Percentiles rank a stretch among this genome's conserved stretches.
These are phyloP conservation scores for Ephemerocybe angulata DNA, from an alignment of 768 basidiomycete genomes.

Conservation along the genomic window DNA sequence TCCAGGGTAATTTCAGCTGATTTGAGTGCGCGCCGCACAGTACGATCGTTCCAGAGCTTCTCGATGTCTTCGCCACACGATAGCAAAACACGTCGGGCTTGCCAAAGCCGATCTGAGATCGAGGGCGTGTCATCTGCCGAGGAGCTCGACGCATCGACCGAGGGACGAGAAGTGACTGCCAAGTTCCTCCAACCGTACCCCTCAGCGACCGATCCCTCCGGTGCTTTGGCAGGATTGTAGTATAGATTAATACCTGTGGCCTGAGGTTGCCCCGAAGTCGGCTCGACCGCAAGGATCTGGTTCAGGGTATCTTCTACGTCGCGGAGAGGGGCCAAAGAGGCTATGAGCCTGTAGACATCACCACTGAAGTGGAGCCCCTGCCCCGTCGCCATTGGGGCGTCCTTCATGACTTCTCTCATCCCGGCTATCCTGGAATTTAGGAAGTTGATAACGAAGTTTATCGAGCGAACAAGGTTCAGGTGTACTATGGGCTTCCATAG, in stretches of 20 bases:
- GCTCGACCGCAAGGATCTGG: slow-evolving; percentile 34
- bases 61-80: slow-evolving; percentile 54
- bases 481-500: slow-evolving; percentile 66
- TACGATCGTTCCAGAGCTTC: slow-evolving; percentile 47
- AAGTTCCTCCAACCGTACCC: slow-evolving; percentile 50
- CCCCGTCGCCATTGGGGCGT: slow-evolving; percentile 15
- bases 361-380: slow-evolving; percentile 24
- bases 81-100: slow-evolving; percentile 44
- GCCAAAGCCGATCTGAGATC: slow-evolving; percentile 31
- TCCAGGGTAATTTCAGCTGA: slow-evolving; percentile 44
- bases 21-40: slow-evolving; percentile 40
- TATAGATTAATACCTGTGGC: background rate
- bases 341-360: slow-evolving; percentile 42
- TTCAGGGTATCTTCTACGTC: slow-evolving; percentile 52
- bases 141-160: slow-evolving; percentile 18
- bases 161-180: slow-evolving; percentile 33
- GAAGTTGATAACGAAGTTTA: slow-evolving; percentile 38
- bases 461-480: slow-evolving; percentile 59
- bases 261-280: slow-evolving; percentile 11
- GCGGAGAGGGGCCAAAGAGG: slow-evolving; percentile 51
- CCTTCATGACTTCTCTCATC: slow-evolving; percentile 15
- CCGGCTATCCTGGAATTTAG: slow-evolving; percentile 19
- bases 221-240: slow-evolving; percentile 39
- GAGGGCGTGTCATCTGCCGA: too few relatives aligned
- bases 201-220: slow-evolving; percentile 47